Conservation (phyloP, 306 rosid genomes). For the Begonia fuchsioides region DNA sequence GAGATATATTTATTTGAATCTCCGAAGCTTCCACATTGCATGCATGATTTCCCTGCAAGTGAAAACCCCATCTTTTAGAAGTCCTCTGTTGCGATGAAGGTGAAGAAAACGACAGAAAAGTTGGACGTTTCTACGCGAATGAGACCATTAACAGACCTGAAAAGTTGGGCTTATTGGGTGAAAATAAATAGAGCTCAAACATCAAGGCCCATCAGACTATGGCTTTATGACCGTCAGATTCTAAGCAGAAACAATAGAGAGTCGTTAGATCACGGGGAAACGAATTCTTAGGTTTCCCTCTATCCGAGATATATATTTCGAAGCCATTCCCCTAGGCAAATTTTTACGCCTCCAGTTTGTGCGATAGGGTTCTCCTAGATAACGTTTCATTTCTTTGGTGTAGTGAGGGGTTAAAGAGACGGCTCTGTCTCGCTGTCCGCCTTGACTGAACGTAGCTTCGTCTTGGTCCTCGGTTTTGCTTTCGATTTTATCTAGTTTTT, state of each 20-base stretch:
- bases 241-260: neutral
- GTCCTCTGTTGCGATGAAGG: too few species aligned
- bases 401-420: conserved; percentile 53
- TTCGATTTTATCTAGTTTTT: neutral
- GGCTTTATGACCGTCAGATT: neutral
- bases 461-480: conserved; percentile 73
- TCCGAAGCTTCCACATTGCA: conserved; percentile 99
- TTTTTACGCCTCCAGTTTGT: conserved; percentile 5
- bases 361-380: conserved; percentile 8
- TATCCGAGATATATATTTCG: neutral
- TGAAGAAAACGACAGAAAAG: neutral
- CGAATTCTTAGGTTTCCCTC: neutral
- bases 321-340: neutral
- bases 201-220: too few species aligned
- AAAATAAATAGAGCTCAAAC: too few species aligned
- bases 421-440: conserved; percentile 52
- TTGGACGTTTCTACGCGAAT: too few species aligned
- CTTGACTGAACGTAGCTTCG: conserved; percentile 38
- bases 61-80: neutral
- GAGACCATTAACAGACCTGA: too few species aligned
- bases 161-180: too few species aligned
- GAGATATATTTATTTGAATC: conserved; percentile 70
- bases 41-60: conserved; percentile 85
- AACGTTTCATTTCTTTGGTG: conserved; percentile 6
- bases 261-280: conserved; percentile 12